Conservation (phyloP, 306 rosid species). For the Malus asiatica region DNA sequence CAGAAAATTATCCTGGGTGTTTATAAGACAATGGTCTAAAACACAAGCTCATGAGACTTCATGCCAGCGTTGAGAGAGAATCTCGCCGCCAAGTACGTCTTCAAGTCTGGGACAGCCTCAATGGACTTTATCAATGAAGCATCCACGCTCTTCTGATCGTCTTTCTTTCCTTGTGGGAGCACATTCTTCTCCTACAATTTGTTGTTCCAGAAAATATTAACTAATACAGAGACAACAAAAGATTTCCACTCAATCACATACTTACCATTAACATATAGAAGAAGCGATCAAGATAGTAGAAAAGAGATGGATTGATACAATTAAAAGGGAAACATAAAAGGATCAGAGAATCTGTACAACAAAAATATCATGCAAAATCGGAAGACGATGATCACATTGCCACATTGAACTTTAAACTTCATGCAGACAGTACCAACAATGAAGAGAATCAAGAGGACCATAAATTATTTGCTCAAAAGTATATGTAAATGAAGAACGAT, state of each 20-base stretch:
- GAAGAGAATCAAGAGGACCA: background rate
- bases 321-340: background rate
- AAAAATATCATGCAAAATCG: background rate
- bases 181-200: conserved; percentile 50
- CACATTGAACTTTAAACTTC: background rate
- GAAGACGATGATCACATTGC: background rate
- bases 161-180: conserved; percentile 71
- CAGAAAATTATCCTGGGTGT: conserved; percentile 1
- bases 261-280: no score
- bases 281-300: no score
- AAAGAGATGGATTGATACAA: no score
- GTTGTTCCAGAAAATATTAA: background rate
- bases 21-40: conserved; percentile 19
- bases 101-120: conserved; percentile 61
- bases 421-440: background rate
- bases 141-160: conserved; percentile 58
- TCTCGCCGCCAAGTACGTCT: conserved; percentile 67
- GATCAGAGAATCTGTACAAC: background rate
- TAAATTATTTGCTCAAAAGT: background rate
- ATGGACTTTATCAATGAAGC: conserved; percentile 47
- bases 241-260: background rate
- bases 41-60: conserved; percentile 74
- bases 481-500: background rate
- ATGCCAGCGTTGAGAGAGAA: conserved; percentile 65
- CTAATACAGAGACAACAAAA: background rate